These are phyloP conservation scores for Microbotryomycetes sp. DNA, from an alignment of 1,284 basidiomycete species.

Conservation along the genomic window DNA sequence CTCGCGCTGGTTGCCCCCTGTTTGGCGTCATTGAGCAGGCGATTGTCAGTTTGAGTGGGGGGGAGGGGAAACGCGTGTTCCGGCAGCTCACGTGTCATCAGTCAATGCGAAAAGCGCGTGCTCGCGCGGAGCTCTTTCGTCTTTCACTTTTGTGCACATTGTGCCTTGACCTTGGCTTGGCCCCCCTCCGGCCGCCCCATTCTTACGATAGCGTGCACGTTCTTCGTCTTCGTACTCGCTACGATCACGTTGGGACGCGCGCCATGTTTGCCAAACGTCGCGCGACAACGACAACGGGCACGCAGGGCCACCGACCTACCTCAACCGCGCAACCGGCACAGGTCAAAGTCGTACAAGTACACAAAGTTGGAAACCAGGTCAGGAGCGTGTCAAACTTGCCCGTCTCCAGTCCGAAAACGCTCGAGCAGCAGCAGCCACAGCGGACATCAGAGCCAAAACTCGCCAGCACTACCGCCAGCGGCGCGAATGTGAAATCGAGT, in stretches of 20 bases:
- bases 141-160: background rate
- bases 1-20: constrained; percentile 27
- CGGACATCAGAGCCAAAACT: background rate
- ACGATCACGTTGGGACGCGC: too few relatives aligned
- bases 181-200: too few relatives aligned
- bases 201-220: too few relatives aligned
- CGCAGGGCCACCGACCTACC: too few relatives aligned
- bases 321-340: background rate
- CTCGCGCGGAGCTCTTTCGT: background rate
- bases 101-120: background rate
- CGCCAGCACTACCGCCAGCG: background rate
- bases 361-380: background rate
- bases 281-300: background rate
- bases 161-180: too few relatives aligned
- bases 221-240: too few relatives aligned
- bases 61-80: constrained; percentile 1
- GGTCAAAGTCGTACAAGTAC: background rate
- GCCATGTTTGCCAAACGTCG: too few relatives aligned
- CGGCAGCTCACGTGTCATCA: background rate
- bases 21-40: background rate
- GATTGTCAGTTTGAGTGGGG: background rate
- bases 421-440: background rate
- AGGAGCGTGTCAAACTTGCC: background rate
- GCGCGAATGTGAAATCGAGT: background rate
- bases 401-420: background rate